A percentile compares a stretch with the other conserved stretches of the same genome.
Evolutionary conservation across 2,329 filamentous ascomycete species (phyloP).

Genomic region (Botrytis fragariae): DNA sequence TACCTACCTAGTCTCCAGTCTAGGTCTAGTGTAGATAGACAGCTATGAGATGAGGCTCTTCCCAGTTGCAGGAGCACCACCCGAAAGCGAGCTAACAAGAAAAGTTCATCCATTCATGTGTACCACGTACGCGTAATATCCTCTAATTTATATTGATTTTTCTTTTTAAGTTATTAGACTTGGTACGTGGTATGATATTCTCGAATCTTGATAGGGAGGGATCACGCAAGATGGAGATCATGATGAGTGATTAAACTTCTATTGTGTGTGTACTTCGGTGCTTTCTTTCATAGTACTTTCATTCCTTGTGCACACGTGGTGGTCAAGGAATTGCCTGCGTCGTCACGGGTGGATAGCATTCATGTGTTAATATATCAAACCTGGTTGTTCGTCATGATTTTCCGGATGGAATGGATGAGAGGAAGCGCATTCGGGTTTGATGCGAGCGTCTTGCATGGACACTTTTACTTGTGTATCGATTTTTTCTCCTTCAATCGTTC

Average conservation of each 20-base stretch:
- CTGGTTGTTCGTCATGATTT: neutral
- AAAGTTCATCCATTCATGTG: neutral
- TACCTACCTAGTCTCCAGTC: neutral
- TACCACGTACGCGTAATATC: neutral
- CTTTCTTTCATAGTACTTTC: neutral
- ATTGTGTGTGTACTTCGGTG: neutral
- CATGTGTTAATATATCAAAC: neutral
- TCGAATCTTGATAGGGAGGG: neutral
- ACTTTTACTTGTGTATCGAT: neutral
- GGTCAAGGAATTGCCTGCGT: neutral
- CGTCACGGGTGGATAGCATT: neutral
- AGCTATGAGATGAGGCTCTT: neutral
- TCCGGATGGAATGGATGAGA: neutral
- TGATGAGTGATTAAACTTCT: neutral
- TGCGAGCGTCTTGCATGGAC: neutral
- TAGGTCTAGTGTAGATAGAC: neutral
- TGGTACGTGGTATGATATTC: neutral
- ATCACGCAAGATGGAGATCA: neutral
- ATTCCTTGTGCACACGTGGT: neutral
- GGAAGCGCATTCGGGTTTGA: neutral
- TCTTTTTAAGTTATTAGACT: neutral
- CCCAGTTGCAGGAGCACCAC: neutral
- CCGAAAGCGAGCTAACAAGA: neutral
- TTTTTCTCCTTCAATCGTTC: neutral
- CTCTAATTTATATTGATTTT: neutral